These are phyloP conservation scores for Linaria vulgaris DNA, from an alignment of 257 asterid species.

Conservation along the genomic window DNA sequence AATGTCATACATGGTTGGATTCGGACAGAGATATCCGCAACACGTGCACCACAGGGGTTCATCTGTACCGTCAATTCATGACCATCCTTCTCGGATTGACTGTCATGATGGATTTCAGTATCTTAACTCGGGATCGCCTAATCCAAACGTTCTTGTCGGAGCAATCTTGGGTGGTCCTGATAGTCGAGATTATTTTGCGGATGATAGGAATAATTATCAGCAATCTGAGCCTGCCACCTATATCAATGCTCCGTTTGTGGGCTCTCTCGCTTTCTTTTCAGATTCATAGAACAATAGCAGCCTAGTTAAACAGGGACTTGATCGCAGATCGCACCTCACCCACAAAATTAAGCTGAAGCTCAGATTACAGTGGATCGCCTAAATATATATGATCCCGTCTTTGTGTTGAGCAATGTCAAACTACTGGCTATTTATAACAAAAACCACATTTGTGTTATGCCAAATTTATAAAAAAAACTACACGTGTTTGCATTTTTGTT, in stretches of 20 bases:
- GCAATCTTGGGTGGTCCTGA: constrained; percentile 84
- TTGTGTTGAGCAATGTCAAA: too few relatives aligned
- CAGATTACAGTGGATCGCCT: too few relatives aligned
- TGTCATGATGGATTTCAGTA: constrained; percentile 61
- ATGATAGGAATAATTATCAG: constrained; percentile 58
- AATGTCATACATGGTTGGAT: constrained; percentile 85
- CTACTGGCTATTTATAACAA: too few relatives aligned
- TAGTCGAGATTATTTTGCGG: constrained; percentile 45
- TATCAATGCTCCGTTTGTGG: constrained; percentile 71
- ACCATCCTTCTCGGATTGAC: constrained; percentile 40
- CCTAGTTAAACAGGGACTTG: neutral
- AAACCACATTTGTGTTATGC: too few relatives aligned
- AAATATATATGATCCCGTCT: too few relatives aligned
- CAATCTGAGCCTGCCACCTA: constrained; percentile 84
- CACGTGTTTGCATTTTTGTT: too few relatives aligned
- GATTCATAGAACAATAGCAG: neutral
- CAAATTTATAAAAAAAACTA: too few relatives aligned
- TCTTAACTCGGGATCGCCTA: constrained; percentile 44
- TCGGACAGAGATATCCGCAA: constrained; percentile 57
- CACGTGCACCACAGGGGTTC: constrained; percentile 76
- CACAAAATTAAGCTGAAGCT: too few relatives aligned
- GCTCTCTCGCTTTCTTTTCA: constrained; percentile 67
- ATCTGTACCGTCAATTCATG: constrained; percentile 54
- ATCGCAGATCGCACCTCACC: too few relatives aligned
- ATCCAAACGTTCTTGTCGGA: constrained; percentile 64